These are phyloP conservation scores for Phytophthora brassicae DNA, from an alignment of 352 stramenopile species.

Conservation along the genomic window DNA sequence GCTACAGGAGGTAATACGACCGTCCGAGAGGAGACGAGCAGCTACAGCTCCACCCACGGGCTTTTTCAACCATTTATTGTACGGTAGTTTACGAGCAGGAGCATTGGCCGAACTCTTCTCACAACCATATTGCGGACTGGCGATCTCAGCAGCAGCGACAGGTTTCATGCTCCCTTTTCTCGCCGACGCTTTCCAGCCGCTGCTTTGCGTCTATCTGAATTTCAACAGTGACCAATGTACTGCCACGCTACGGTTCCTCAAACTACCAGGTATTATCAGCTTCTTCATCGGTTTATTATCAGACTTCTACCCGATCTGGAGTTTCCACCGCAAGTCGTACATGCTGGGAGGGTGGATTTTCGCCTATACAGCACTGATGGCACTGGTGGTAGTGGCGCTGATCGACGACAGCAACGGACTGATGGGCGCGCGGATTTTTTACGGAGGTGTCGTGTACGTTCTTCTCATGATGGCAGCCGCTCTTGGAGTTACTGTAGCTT, in stretches of 20 bases:
- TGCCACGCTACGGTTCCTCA: constrained; percentile 54
- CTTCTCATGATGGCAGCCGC: constrained; percentile 65
- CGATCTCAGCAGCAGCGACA: constrained; percentile 50
- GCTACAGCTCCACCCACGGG: constrained; percentile 47
- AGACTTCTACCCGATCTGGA: constrained; percentile 78
- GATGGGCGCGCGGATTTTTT: constrained; percentile 50
- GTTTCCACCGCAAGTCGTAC: constrained; percentile 77
- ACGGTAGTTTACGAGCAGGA: constrained; percentile 63
- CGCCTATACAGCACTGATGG: constrained; percentile 71
- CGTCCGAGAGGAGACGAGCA: constrained; percentile 44
- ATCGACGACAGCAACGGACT: constrained; percentile 48
- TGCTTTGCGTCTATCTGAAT: constrained; percentile 61
- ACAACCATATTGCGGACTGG: constrained; percentile 59
- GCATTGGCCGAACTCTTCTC: constrained; percentile 61
- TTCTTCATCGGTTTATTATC: constrained; percentile 81
- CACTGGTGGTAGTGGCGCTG: constrained; percentile 60
- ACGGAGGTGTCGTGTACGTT: constrained; percentile 70
- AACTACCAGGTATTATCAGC: constrained; percentile 57
- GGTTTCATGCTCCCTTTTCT: constrained; percentile 77
- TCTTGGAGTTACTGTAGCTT: constrained; percentile 64
- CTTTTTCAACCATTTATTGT: constrained; percentile 78
- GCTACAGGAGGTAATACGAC: constrained; percentile 48
- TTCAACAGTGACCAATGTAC: constrained; percentile 48
- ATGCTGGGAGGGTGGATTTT: constrained; percentile 75
- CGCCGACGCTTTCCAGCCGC: constrained; percentile 57